Conservation (phyloP, 2,329 filamentous ascomycete genomes). For the Exophiala viscosa region DNA sequence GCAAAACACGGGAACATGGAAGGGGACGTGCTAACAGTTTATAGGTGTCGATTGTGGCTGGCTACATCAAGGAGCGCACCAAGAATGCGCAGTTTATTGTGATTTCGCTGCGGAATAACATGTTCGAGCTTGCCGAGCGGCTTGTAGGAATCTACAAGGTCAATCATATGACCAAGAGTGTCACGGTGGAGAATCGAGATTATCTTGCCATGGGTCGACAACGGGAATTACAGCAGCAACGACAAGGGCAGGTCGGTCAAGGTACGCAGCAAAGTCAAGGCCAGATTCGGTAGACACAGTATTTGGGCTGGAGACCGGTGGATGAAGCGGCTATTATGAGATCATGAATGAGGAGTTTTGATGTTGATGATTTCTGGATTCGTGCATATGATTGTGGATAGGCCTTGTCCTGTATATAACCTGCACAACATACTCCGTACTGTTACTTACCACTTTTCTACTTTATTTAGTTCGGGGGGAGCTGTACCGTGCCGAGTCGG, state of each 20-base stretch:
- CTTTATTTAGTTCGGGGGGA: background rate
- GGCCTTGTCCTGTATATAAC: background rate
- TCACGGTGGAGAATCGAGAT: slow-evolving; percentile 81
- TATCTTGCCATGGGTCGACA: slow-evolving; percentile 43
- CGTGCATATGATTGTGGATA: background rate
- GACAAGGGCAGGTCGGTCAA: background rate
- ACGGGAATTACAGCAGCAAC: background rate
- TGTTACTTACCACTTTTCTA: background rate
- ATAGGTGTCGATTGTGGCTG: slow-evolving; percentile 92
- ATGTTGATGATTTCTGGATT: background rate
- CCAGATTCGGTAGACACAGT: background rate
- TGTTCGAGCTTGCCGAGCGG: slow-evolving; percentile 96
- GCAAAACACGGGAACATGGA: background rate
- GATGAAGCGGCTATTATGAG: background rate
- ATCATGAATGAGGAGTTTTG: background rate
- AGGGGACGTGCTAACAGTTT: background rate
- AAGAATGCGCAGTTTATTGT: slow-evolving; percentile 99
- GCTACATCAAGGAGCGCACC: slow-evolving; percentile 97
- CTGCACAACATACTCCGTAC: background rate
- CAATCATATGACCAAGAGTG: slow-evolving; percentile 95
- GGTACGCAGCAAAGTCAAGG: background rate
- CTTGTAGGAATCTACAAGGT: slow-evolving; percentile 99
- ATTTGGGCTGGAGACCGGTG: background rate
- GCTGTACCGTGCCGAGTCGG: background rate
- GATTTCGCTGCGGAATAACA: slow-evolving; percentile 96